Conservation (phyloP, 495 filamentous ascomycete genomes). For the Rhizodiscina lignyota region DNA sequence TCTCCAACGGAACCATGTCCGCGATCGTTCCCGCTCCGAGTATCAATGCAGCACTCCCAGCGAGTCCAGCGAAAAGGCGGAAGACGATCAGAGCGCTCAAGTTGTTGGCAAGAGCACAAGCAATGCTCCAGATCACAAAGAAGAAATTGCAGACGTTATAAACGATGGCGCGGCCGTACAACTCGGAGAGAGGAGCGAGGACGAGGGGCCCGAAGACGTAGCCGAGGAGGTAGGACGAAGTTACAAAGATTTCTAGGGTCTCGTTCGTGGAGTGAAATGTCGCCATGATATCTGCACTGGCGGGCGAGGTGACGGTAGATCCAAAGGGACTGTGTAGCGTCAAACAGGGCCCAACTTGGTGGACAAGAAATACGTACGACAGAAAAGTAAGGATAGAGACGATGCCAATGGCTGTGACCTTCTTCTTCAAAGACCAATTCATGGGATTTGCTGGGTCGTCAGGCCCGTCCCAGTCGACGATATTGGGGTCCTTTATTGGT, state of each 20-base stretch:
- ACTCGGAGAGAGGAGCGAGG: constrained; percentile 28
- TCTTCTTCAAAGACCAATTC: constrained; percentile 6
- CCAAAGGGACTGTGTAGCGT: constrained; percentile 10
- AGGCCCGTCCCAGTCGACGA: constrained; percentile 4
- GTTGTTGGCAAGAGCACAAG: constrained; percentile 25
- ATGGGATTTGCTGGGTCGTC: constrained; percentile 5
- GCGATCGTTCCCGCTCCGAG: constrained; percentile 32
- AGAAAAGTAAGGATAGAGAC: constrained; percentile 13
- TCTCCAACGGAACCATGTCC: constrained; percentile 25
- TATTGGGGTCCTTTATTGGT: not conserved
- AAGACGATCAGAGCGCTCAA: constrained; percentile 29
- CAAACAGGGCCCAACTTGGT: not conserved
- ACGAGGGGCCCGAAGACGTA: constrained; percentile 25
- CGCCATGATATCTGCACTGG: constrained; percentile 12
- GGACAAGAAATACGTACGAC: constrained; percentile 12
- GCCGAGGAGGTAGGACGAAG: constrained; percentile 28
- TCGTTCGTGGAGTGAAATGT: constrained; percentile 10
- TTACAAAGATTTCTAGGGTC: constrained; percentile 19
- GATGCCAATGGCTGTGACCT: constrained; percentile 10
- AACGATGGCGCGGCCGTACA: constrained; percentile 26
- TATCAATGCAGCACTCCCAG: constrained; percentile 25
- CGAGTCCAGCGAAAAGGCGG: constrained; percentile 28
- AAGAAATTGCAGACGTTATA: constrained; percentile 28
- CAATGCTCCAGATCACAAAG: constrained; percentile 29
- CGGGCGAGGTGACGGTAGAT: constrained; percentile 13